Base-by-base conservation (phyloP, 805 yeast species). In the Zygoascus tannicola region DNA sequence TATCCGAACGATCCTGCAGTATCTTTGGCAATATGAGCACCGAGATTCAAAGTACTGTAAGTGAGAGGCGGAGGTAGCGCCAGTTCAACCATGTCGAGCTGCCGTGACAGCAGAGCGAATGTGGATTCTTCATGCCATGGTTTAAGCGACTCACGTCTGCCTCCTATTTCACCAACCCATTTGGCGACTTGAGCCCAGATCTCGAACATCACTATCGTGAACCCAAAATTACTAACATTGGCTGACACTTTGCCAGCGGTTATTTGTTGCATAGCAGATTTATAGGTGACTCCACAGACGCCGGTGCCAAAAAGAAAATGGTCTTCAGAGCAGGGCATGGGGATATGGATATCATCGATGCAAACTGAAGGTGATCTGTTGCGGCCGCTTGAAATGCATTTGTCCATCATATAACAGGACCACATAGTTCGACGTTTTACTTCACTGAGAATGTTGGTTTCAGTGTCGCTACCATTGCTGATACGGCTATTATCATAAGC, bases 111-210 rank as follows among this genome's bases (percentile, higher is more conserved):
- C 18, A n/a, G 22, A 5, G 28, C 19, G 22, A 34, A 44, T 4
- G 45, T 20, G 4, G 48, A 44, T 5, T 34, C 19, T 5, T 36
- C 8, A 26, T 35, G 18, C 48, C 48, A 44, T 2, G 48, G 48
- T 4, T 40, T 8, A 4, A 20, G n/a, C 10, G 42, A 20, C 10
- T 44, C 48, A 16, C 28, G 43, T 15, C 46, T 46, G 8, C 48
- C 48, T 10, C 45, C 48, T 5, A 16, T 21, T 30, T 44, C 48
- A 5, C 48, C 48, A 35, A 43, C 46, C 48, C 48, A 44, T 22
- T 22, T 32, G 20, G 48, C 48, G 20, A 44, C 23, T 18, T 37
- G 32, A n/a, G 38, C 21, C 48, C 48, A 44, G 5, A 44, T 40
- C 20, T 44, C 48, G 22, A 44, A 44, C 30, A 44, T 22, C 19